These are phyloP conservation scores for Lactifluus rugatus DNA, from an alignment of 768 basidiomycete species.

Conservation along the genomic window DNA sequence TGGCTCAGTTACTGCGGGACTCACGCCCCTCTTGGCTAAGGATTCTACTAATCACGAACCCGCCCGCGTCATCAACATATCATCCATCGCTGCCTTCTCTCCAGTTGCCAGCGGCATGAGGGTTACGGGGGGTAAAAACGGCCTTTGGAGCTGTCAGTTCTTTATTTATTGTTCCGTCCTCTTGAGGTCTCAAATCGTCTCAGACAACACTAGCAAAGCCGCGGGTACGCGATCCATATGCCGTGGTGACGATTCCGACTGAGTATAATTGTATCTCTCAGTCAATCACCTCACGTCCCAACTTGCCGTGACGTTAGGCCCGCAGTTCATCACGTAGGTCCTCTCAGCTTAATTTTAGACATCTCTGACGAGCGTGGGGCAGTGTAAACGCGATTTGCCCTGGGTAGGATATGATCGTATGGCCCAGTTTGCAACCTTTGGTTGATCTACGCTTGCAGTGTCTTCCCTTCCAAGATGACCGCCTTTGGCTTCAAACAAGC, in stretches of 20 bases:
- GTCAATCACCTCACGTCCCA: constrained; percentile 73
- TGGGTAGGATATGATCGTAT: constrained; percentile 37
- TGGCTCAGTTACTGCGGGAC: constrained; percentile 44
- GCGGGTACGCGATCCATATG: constrained; percentile 28
- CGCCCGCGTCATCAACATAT: constrained; percentile 73
- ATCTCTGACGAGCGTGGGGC: neutral
- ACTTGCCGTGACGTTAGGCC: constrained; percentile 56
- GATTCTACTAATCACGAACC: constrained; percentile 55
- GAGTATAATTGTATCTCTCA: neutral
- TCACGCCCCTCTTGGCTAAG: constrained; percentile 58
- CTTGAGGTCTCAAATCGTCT: neutral
- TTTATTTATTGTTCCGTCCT: neutral
- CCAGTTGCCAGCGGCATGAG: constrained; percentile 38
- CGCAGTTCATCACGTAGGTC: constrained; percentile 55
- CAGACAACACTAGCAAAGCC: constrained; percentile 80
- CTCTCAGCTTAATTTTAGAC: neutral
- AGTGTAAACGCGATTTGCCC: constrained; percentile 82
- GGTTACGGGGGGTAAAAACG: constrained; percentile 46
- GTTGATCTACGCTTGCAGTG: constrained; percentile 26
- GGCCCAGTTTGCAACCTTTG: neutral
- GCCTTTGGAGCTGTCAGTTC: constrained; percentile 71
- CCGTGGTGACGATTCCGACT: neutral
- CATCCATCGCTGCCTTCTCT: constrained; percentile 53
- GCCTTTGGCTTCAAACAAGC: constrained; percentile 50
- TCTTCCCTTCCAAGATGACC: constrained; percentile 84